These are phyloP conservation scores for Tephrocybe sp. DNA, from an alignment of 768 basidiomycete genomes.

Conservation along the genomic window DNA sequence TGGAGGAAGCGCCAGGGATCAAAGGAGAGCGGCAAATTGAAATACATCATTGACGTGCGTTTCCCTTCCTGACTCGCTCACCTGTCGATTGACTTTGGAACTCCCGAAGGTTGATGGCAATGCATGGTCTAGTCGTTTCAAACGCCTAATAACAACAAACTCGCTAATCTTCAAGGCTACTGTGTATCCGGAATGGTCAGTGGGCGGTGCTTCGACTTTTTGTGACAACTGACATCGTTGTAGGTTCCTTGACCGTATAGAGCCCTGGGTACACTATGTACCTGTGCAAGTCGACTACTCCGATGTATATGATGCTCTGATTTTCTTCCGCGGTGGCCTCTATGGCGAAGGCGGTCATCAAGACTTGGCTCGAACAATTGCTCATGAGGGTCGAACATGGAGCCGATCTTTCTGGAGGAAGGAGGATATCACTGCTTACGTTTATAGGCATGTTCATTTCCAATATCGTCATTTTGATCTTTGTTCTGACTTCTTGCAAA, in stretches of 20 bases:
- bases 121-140: constrained; percentile 61
- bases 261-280: constrained; percentile 66
- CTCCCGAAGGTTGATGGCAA: constrained; percentile 44
- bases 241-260: constrained; percentile 27
- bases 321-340: constrained; percentile 60
- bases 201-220: neutral
- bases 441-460: constrained; percentile 36
- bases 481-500: neutral
- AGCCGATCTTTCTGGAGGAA: constrained; percentile 45
- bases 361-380: constrained; percentile 36
- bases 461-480: neutral
- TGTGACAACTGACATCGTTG: neutral
- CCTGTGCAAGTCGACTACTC: constrained; percentile 56
- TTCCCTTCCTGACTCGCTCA: neutral
- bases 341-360: constrained; percentile 52
- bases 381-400: constrained; percentile 25
- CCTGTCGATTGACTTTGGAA: neutral
- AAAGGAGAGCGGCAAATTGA: constrained; percentile 45
- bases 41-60: constrained; percentile 49
- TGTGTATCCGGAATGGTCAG: constrained; percentile 60
- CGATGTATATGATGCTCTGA: constrained; percentile 62
- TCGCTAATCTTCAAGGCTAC: constrained; percentile 62
- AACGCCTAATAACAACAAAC: constrained; percentile 53
- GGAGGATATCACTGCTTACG: constrained; percentile 50
- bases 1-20: constrained; percentile 38